Conservation (phyloP, 306 rosid species). For the Casuarina equisetifolia region DNA sequence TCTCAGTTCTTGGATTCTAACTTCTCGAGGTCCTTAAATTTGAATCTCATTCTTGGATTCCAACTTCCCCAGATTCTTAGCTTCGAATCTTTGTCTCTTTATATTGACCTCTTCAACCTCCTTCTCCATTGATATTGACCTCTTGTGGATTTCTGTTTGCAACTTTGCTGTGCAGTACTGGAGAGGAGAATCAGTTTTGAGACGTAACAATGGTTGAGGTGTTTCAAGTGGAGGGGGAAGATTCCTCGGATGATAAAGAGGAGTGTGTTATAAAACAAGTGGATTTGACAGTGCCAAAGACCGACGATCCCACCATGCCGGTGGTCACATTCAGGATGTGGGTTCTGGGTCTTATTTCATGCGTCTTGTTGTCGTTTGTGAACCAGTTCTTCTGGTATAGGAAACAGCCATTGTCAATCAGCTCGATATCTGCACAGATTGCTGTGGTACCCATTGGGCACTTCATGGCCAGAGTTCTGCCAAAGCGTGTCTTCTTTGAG, state of each 20-base stretch:
- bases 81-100: no score
- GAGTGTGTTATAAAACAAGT: constrained; percentile 61
- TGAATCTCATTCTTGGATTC: no score
- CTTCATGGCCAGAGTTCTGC: constrained; percentile 67
- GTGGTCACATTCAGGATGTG: constrained; percentile 83
- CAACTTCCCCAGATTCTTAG: no score
- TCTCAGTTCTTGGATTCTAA: no score
- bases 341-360: constrained; percentile 66
- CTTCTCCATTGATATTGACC: no score
- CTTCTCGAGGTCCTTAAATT: no score
- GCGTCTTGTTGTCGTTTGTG: constrained; percentile 67
- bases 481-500: constrained; percentile 45
- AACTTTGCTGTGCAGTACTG: background rate
- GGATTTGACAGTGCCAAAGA: constrained; percentile 72
- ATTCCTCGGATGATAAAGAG: constrained; percentile 23
- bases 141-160: background rate
- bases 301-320: constrained; percentile 68
- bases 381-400: constrained; percentile 95
- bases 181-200: background rate
- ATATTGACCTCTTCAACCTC: no score
- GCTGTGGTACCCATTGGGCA: constrained; percentile 92
- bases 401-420: constrained; percentile 57
- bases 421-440: constrained; percentile 77
- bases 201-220: constrained; percentile 10
- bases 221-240: constrained; percentile 19